Conservation (phyloP, 2,329 filamentous ascomycete genomes). For the Apiospora pterosperma region DNA sequence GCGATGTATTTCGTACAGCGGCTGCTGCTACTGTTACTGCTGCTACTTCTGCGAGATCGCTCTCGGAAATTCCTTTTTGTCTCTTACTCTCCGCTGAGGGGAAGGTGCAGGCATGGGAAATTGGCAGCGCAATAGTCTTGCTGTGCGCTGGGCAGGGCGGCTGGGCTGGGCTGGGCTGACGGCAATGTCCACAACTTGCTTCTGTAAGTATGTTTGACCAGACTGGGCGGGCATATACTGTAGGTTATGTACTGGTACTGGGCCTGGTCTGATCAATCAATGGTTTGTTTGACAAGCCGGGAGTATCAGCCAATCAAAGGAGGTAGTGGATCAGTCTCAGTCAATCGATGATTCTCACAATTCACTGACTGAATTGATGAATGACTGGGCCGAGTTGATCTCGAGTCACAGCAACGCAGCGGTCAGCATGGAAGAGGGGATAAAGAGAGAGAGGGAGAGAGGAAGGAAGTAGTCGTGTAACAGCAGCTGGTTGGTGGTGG, state of each 20-base stretch:
- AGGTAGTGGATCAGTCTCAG: background rate
- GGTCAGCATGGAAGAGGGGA: background rate
- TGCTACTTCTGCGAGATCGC: background rate
- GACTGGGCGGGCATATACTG: background rate
- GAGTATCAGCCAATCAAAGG: background rate
- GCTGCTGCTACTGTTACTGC: background rate
- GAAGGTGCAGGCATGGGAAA: conserved; percentile 1
- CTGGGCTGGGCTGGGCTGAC: background rate
- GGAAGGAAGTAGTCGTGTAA: background rate
- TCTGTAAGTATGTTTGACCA: background rate
- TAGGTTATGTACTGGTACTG: background rate
- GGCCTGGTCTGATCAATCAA: no score
- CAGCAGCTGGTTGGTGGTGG: background rate
- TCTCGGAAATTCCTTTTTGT: background rate
- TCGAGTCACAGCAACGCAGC: background rate
- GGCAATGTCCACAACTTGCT: background rate
- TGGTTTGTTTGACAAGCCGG: background rate
- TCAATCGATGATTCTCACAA: background rate
- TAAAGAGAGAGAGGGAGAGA: background rate
- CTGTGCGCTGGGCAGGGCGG: background rate
- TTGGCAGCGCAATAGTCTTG: background rate
- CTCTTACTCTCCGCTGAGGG: background rate
- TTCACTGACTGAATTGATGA: background rate
- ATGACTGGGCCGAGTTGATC: no score
- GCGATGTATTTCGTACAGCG: background rate